Evolutionary conservation across 805 yeast genomes (phyloP).

Genomic region (Wickerhamiella spandovensis): DNA sequence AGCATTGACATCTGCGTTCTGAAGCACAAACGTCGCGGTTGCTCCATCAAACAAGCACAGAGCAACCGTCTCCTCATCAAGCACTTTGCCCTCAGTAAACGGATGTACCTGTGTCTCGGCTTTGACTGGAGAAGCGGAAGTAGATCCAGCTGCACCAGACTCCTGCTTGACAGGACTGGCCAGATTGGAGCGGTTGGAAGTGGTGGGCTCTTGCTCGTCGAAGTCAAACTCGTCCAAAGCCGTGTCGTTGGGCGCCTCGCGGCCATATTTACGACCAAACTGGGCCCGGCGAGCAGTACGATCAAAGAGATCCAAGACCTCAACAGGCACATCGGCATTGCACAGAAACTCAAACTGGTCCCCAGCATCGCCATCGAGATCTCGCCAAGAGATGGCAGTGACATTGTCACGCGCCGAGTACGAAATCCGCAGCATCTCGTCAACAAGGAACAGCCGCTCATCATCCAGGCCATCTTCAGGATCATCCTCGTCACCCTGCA

Average conservation of each 20-base stretch:
- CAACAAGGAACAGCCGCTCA: slow-evolving; percentile 60
- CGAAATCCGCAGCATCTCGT: slow-evolving; percentile 44
- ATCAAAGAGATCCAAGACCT: slow-evolving; percentile 48
- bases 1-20: slow-evolving; percentile 26
- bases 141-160: no score
- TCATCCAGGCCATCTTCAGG: slow-evolving; percentile 7
- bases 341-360: slow-evolving; percentile 73
- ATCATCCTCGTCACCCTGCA: slow-evolving; percentile 28
- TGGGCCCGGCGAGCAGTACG: slow-evolving; percentile 49
- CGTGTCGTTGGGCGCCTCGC: slow-evolving; percentile 27
- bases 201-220: slow-evolving; percentile 15
- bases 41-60: slow-evolving; percentile 46
- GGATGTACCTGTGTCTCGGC: not conserved
- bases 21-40: slow-evolving; percentile 34
- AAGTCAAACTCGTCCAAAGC: slow-evolving; percentile 48
- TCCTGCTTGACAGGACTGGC: no score
- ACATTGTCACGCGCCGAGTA: slow-evolving; percentile 41
- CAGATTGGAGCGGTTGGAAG: no score
- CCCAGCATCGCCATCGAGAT: slow-evolving; percentile 73
- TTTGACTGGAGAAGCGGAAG: no score
- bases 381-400: slow-evolving; percentile 62
- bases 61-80: slow-evolving; percentile 22
- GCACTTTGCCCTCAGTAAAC: slow-evolving; percentile 13
- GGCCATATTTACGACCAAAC: slow-evolving; percentile 61
- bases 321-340: slow-evolving; percentile 36